Evolutionary conservation across 2,329 filamentous ascomycete genomes (phyloP), one percentile per base, ranked within the genome.

Genomic region (Trichothecium sympodiale): DNA sequence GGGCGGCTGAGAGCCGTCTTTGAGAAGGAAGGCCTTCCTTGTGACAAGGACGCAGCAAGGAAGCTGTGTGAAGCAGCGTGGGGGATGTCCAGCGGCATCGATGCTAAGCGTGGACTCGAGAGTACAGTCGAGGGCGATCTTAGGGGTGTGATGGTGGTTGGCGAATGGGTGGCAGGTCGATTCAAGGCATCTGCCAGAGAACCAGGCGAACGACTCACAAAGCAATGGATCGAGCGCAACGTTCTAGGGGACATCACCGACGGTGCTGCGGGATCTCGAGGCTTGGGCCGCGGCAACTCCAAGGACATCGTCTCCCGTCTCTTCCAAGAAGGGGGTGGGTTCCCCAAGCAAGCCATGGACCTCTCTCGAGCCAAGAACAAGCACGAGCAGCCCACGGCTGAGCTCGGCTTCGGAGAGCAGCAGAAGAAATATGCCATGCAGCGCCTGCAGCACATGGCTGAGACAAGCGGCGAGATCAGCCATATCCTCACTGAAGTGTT

Each of bases 31-130:
- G 83, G 83, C 2, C 84, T 98, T 13, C 73, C 79, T 0, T 91
- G 83, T 45, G 91, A 98, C 48, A 80, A 77, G 40, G 91, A 96
- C 49, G 91, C 86, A 1, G 85, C 91, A 4, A 74, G 91, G 43
- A 82, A 83, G 49, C 61, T 93, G 1, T 91, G 85, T 43, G 85
- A 93, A 57, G 76, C 82, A 8, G 80, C 83, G 0, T 91, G 84
- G 82, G 84, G 83, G 8, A 80, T 88, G 53, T 76, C 71, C 13
- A 78, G 70, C 41, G 77, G 79, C n/a, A 72, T 80, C 38, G 80
- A 87, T 44, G 74, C 72, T 16, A 77, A 72, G 33, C 73, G 73
- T 28, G 79, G 80, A 0, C 74, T 78, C 15, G 80, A 84, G 45
- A 74, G 72, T 43, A 72, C 69, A n/a, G 72, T 74, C 1, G 72